phyloP scores from a whole-genome alignment of 805 yeast genomes.

The Komagataella mondaviorum region DNA sequence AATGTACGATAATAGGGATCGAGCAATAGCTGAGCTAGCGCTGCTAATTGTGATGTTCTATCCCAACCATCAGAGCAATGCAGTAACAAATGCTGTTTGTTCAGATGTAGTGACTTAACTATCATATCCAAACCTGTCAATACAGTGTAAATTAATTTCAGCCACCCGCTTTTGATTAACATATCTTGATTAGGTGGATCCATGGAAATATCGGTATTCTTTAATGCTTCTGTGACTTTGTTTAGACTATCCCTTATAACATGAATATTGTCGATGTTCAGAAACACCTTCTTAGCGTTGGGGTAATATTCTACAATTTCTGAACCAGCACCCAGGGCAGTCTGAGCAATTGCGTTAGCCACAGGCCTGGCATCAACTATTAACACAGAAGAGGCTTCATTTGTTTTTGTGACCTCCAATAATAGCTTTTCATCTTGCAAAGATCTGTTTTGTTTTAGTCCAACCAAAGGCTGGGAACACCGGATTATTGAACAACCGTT shows the following conservation, averaged over 20 bases:
- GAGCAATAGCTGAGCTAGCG: conserved; percentile 72
- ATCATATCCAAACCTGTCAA: conserved; percentile 67
- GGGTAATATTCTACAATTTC: conserved; percentile 84
- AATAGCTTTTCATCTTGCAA: conserved; percentile 84
- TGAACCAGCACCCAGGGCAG: conserved; percentile 96
- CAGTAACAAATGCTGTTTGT: conserved; percentile 68
- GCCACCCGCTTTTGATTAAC: conserved; percentile 65
- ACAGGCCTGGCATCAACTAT: conserved; percentile 88
- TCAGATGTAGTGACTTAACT: conserved; percentile 69
- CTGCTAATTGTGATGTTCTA: conserved; percentile 80
- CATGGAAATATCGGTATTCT: conserved; percentile 51
- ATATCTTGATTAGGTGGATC: conserved; percentile 33
- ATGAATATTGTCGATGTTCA: conserved; percentile 92
- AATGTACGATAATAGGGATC: conserved; percentile 85
- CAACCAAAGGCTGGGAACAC: conserved; percentile 88
- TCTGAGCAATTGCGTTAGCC: conserved; percentile 92
- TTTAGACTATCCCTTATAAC: conserved; percentile 80
- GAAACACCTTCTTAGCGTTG: conserved; percentile 54
- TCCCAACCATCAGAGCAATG: conserved; percentile 99
- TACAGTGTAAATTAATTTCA: conserved; percentile 53
- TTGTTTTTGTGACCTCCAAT: conserved; percentile 52
- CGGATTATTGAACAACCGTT: conserved; percentile 74
- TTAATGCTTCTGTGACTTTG: conserved; percentile 46
- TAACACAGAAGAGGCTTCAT: conserved; percentile 13
- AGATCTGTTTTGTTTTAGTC: conserved; percentile 75